Evolutionary conservation across 306 rosid genomes (phyloP).

Genomic region (Rosa persica): DNA sequence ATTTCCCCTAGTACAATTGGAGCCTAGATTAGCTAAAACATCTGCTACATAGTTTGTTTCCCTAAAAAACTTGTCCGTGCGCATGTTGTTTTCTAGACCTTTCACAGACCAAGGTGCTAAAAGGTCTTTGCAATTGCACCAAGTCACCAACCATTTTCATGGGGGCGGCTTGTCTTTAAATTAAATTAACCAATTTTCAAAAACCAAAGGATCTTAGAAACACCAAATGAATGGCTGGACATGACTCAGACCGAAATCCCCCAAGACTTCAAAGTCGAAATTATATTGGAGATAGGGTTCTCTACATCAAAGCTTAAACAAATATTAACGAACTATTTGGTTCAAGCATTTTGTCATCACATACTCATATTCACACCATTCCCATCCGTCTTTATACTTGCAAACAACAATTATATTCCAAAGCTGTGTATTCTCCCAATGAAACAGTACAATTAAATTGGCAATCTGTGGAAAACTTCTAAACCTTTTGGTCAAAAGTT

Average conservation of each 20-base stretch:
- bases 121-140: background rate
- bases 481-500: slow-evolving; percentile 7
- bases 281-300: background rate
- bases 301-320: background rate
- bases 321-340: background rate
- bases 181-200: background rate
- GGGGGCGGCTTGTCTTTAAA: too few species aligned
- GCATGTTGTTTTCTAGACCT: background rate
- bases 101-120: background rate
- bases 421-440: background rate
- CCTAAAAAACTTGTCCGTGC: too few species aligned
- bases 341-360: background rate
- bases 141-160: background rate
- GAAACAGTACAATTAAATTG: background rate
- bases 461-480: background rate
- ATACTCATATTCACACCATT: background rate
- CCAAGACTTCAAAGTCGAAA: background rate
- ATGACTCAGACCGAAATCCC: background rate
- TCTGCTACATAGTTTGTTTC: too few species aligned
- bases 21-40: too few species aligned
- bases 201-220: background rate
- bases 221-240: background rate
- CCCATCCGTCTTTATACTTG: slow-evolving; percentile 15
- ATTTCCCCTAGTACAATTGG: too few species aligned
- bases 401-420: background rate